Evolutionary conservation across 306 rosid genomes (phyloP).

Genomic region (Ziziphus jujuba): DNA sequence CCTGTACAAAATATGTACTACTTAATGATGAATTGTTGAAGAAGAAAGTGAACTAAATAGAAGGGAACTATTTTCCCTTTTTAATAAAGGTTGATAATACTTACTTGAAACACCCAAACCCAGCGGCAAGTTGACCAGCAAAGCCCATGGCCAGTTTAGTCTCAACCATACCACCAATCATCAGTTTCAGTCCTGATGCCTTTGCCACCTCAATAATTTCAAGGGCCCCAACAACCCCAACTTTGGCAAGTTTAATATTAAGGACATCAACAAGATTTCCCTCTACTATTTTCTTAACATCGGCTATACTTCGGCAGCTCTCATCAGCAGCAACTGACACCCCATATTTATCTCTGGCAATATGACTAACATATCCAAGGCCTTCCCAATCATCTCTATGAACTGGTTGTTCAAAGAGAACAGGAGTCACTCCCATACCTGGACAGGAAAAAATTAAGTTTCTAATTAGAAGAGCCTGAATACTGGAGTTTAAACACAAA

Average conservation of each 20-base stretch:
- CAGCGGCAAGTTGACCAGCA: slow-evolving; percentile 92
- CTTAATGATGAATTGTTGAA: slow-evolving; percentile 5
- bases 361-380: slow-evolving; percentile 62
- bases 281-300: slow-evolving; percentile 67
- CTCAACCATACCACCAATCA: slow-evolving; percentile 97
- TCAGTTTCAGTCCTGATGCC: slow-evolving; percentile 59
- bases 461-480: slow-evolving; percentile 1
- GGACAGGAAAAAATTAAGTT: slow-evolving; percentile 6
- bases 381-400: slow-evolving; percentile 99
- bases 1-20: slow-evolving; percentile 38
- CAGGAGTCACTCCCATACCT: slow-evolving; percentile 83
- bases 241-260: slow-evolving; percentile 88
- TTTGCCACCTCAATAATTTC: slow-evolving; percentile 67
- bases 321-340: slow-evolving; percentile 95
- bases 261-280: slow-evolving; percentile 72
- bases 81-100: slow-evolving; percentile 1
- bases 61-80: background rate
- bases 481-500: background rate
- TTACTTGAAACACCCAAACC: slow-evolving; percentile 81
- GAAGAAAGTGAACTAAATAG: background rate
- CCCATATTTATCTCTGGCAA: slow-evolving; percentile 70
- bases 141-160: slow-evolving; percentile 92
- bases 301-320: slow-evolving; percentile 71
- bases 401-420: slow-evolving; percentile 90
- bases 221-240: slow-evolving; percentile 81